Percentiles rank a stretch among this genome's conserved stretches.
Evolutionary conservation across 2,329 filamentous ascomycete species (phyloP).

Genomic region (Juglanconis oblonga): DNA sequence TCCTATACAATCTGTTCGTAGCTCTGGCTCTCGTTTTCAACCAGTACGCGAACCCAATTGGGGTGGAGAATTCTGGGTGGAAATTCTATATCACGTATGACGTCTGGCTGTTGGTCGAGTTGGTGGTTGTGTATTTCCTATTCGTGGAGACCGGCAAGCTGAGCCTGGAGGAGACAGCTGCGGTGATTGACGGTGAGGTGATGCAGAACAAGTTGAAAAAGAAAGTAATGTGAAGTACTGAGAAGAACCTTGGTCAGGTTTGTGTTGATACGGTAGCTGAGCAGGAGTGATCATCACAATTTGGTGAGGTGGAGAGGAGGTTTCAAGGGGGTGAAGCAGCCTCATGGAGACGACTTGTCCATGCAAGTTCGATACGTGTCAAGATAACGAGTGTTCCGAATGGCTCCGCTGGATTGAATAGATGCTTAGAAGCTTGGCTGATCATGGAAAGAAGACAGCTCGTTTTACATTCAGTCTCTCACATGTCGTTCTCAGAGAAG

Average conservation of each 20-base stretch:
- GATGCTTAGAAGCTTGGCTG: too few relatives aligned
- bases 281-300: too few relatives aligned
- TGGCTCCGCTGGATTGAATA: too few relatives aligned
- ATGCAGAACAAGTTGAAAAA: neutral
- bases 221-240: neutral
- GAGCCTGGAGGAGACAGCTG: constrained; percentile 13
- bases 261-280: neutral
- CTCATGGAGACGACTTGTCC: too few relatives aligned
- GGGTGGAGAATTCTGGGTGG: constrained; percentile 21
- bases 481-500: too few relatives aligned
- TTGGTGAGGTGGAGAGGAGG: too few relatives aligned
- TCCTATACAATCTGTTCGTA: neutral
- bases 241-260: neutral
- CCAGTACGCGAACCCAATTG: constrained; percentile 34
- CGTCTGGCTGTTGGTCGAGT: constrained; percentile 8
- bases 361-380: too few relatives aligned
- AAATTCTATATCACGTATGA: constrained; percentile 16
- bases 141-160: constrained; percentile 13
- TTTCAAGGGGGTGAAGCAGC: too few relatives aligned
- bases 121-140: constrained; percentile 15
- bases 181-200: neutral
- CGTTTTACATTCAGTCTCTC: too few relatives aligned
- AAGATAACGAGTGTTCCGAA: too few relatives aligned
- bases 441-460: too few relatives aligned
- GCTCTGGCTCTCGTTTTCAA: constrained; percentile 25